Evolutionary conservation across 805 yeast genomes (phyloP).

Genomic region (Nakazawaea wickerhamii): DNA sequence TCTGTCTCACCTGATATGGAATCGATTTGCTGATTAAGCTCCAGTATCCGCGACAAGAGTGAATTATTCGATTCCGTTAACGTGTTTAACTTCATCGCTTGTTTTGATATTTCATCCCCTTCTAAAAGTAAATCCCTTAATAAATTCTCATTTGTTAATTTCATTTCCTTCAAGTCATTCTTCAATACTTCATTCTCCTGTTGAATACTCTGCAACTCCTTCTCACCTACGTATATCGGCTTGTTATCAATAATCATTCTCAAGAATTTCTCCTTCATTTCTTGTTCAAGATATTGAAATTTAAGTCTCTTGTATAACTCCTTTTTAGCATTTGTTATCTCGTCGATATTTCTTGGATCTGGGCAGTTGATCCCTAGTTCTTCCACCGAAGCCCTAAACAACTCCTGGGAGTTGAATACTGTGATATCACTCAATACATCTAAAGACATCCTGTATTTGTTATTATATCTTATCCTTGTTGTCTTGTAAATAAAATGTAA

Average conservation of each 20-base stretch:
- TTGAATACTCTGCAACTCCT: slow-evolving; percentile 7
- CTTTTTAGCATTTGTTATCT: slow-evolving; percentile 32
- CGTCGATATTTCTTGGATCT: slow-evolving; percentile 29
- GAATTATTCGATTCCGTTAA: slow-evolving; percentile 23
- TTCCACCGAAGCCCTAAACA: slow-evolving; percentile 6
- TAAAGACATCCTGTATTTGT: not conserved
- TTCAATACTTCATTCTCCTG: slow-evolving; percentile 17
- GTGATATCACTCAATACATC: slow-evolving; percentile 1
- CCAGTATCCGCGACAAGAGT: slow-evolving; percentile 22
- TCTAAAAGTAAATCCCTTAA: slow-evolving; percentile 21
- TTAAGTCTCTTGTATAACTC: slow-evolving; percentile 49
- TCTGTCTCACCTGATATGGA: slow-evolving; percentile 17
- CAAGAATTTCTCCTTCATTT: slow-evolving; percentile 62
- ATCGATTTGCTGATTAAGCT: slow-evolving; percentile 24
- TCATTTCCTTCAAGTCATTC: slow-evolving; percentile 22
- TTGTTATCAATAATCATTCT: slow-evolving; percentile 37
- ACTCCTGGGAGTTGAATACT: slow-evolving; percentile 9
- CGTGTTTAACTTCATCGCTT: slow-evolving; percentile 26
- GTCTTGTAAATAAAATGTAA: not conserved
- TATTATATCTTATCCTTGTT: not conserved
- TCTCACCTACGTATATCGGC: slow-evolving; percentile 16
- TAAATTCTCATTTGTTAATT: slow-evolving; percentile 17
- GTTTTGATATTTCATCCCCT: slow-evolving; percentile 23
- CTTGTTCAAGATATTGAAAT: slow-evolving; percentile 66
- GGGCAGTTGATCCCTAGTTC: slow-evolving; percentile 2